A percentile compares a stretch with the other conserved stretches of the same genome.
phyloP scores from a whole-genome alignment of 1,139 yeast genomes.

The Yamadazyma taylorii region DNA sequence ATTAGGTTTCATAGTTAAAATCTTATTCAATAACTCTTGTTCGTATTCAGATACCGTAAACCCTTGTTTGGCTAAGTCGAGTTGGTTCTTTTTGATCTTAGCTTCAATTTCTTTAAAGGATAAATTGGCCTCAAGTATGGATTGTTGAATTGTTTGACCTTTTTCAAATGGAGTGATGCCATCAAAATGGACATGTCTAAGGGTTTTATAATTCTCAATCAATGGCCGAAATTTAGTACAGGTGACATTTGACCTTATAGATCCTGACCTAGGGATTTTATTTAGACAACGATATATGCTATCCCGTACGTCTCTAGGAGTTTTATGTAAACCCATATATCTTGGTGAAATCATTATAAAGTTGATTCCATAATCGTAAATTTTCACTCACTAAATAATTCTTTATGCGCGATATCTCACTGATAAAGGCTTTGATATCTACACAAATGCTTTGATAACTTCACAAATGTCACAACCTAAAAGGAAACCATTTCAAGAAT shows the following conservation, averaged over 20 bases:
- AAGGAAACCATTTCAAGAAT: conserved; percentile 3
- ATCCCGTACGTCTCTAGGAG: too few relatives aligned
- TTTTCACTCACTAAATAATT: too few relatives aligned
- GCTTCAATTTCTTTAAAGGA: conserved; percentile 58
- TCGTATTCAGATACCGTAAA: conserved; percentile 48
- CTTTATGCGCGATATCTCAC: too few relatives aligned
- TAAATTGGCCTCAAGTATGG: conserved; percentile 59
- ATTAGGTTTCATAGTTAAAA: conserved; percentile 53
- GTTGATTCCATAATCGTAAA: too few relatives aligned
- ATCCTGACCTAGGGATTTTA: too few relatives aligned
- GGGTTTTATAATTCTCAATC: conserved; percentile 34
- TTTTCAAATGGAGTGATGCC: conserved; percentile 53
- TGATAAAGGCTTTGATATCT: too few relatives aligned
- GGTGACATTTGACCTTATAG: conserved; percentile 3
- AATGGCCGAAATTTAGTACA: conserved; percentile 30
- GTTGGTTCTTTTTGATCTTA: conserved; percentile 43
- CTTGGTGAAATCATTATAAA: too few relatives aligned
- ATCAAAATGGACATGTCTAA: conserved; percentile 65
- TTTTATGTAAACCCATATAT: too few relatives aligned
- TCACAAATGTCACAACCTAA: conserved; percentile 1
- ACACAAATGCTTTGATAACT: too few relatives aligned
- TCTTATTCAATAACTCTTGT: conserved; percentile 39
- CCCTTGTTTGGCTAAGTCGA: conserved; percentile 39
- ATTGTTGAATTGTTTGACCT: conserved; percentile 65
- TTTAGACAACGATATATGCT: too few relatives aligned